These are phyloP conservation scores for Tinospora cordifolia DNA, from an alignment of 164 flowering plant genomes.

Conservation along the genomic window DNA sequence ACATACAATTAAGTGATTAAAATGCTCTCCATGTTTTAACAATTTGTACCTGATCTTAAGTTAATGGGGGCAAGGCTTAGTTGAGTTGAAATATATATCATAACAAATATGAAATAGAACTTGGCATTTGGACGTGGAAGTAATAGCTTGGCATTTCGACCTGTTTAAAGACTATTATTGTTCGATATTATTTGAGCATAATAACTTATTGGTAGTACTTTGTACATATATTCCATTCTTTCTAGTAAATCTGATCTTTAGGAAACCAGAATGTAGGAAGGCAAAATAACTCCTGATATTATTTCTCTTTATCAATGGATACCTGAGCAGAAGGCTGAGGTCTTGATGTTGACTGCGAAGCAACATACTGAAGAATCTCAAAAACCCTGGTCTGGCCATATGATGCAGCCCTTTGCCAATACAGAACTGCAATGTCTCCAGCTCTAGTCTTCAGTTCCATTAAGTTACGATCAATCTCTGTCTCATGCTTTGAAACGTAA, in stretches of 20 bases:
- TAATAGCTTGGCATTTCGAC: too few species aligned
- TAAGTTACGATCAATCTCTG: slow-evolving; percentile 85
- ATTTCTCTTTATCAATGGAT: slow-evolving; percentile 15
- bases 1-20: too few species aligned
- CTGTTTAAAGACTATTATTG: too few species aligned
- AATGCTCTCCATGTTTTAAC: too few species aligned
- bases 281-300: not conserved
- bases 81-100: too few species aligned
- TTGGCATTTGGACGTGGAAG: too few species aligned
- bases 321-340: slow-evolving; percentile 69
- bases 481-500: slow-evolving; percentile 78
- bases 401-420: slow-evolving; percentile 73
- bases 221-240: too few species aligned
- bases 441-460: slow-evolving; percentile 74
- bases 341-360: slow-evolving; percentile 66
- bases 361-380: slow-evolving; percentile 79
- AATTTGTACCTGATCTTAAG: too few species aligned
- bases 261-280: not conserved
- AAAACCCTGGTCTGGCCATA: slow-evolving; percentile 80
- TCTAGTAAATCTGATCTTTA: not conserved
- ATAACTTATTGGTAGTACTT: too few species aligned
- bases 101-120: too few species aligned
- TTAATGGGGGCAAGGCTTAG: too few species aligned
- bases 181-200: too few species aligned
- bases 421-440: slow-evolving; percentile 61